Base-by-base conservation (phyloP, 768 basidiomycete genomes). In the Boletus tomentosulus region DNA sequence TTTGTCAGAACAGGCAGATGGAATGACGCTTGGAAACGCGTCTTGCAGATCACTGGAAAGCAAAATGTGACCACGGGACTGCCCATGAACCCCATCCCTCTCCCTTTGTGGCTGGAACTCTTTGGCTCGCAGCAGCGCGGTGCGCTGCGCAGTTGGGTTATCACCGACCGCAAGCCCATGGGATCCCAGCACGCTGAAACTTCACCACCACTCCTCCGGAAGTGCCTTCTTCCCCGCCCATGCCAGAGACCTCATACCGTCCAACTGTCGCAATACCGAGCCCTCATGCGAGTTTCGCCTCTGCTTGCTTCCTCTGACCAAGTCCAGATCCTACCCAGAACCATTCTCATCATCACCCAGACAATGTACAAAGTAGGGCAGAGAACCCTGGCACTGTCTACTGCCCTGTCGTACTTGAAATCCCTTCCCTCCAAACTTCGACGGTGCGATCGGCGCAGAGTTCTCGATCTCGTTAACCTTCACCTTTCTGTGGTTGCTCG, bases 51-150 rank as follows among this genome's bases (percentile, higher is more conserved):
- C 30, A 52, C 59, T 2, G 37, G 49, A 24, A 45, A 53, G 52
- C 57, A 34, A 28, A 48, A 38, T 27, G 43, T 52, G 53, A 28
- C 60, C 28, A 38, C 55, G 24, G 50, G 37, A 6, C 30, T 28
- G 10, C 46, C 37, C 25, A 41, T 8, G 27, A 56, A 54, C 7
- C 41, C 54, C 30, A 68, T 76, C 31, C 79, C 78, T 27, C 71
- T 81, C 27, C 63, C 69, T 4, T 66, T 88, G 48, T 87, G 84
- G 86, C 54, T 81, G 42, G 85, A 88, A 57, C 79, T 88, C 58
- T 78, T 82, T 58, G 73, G 75, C 45, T 72, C 74, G 16, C 61
- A 66, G 56, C 76, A 75, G 51, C 67, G 71, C 48, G 71, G 73
- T 44, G 73, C 68, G 6, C 57, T 66, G 27, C 64, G 67, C 35